Conservation (phyloP, 169 alveolate genomes). For the Theileria parva region DNA sequence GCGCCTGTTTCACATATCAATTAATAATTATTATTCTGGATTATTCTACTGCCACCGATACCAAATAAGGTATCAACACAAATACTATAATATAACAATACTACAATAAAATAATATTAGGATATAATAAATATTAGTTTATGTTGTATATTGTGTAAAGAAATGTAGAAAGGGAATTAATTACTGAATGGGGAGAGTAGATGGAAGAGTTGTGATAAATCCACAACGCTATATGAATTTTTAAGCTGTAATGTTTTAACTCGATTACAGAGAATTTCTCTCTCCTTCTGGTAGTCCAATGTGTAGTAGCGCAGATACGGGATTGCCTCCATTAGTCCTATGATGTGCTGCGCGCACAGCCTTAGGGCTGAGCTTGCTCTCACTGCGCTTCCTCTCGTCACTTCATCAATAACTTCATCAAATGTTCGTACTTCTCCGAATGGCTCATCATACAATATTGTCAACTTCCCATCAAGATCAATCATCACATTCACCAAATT, state of each 20-base stretch:
- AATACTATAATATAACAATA: no score
- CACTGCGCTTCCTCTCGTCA: constrained; percentile 17
- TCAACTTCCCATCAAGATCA: constrained; percentile 59
- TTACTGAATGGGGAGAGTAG: not conserved
- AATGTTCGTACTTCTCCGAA: constrained; percentile 18
- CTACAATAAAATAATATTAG: no score
- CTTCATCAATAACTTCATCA: constrained; percentile 36
- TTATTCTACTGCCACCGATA: no score
- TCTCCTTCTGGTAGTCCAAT: constrained; percentile 56
- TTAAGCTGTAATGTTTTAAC: constrained; percentile 52
- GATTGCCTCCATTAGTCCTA: constrained; percentile 60
- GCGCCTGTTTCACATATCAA: not conserved
- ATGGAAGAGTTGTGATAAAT: constrained; percentile 37
- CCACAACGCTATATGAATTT: constrained; percentile 61
- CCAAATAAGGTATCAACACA: no score
- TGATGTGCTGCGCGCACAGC: constrained; percentile 59
- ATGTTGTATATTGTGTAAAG: not conserved
- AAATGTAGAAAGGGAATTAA: not conserved
- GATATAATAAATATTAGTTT: no score
- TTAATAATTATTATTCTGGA: no score
- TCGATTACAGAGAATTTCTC: constrained; percentile 41
- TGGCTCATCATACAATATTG: constrained; percentile 36
- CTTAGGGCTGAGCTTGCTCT: constrained; percentile 57
- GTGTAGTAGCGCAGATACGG: constrained; percentile 65
- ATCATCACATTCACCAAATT: constrained; percentile 55